Conservation (phyloP, 2,329 filamentous ascomycete genomes). For the Sporothrix sp. region DNA sequence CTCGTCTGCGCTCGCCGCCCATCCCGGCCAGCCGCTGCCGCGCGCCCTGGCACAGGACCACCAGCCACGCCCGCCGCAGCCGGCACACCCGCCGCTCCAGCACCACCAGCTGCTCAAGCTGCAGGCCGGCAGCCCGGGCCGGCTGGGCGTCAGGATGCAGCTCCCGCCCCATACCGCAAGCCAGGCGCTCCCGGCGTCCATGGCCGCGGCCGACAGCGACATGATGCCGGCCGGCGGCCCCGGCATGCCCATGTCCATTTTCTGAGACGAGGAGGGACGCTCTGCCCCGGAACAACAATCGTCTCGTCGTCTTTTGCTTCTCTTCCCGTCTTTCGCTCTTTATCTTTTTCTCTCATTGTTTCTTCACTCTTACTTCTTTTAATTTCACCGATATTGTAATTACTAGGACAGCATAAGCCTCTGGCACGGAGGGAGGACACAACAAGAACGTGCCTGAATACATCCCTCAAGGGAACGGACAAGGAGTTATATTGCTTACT, state of each 20-base stretch:
- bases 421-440: no score
- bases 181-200: background rate
- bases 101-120: background rate
- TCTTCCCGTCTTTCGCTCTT: background rate
- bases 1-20: background rate
- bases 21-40: background rate
- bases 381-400: background rate
- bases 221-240: background rate
- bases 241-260: background rate
- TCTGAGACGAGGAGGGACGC: no score
- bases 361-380: background rate
- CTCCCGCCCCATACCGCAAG: slow-evolving; percentile 1
- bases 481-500: background rate
- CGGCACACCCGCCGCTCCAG: background rate
- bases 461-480: background rate
- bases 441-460: no score
- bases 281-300: background rate
- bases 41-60: background rate
- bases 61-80: background rate
- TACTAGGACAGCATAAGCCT: no score
- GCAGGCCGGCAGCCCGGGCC: background rate
- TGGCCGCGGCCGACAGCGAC: background rate
- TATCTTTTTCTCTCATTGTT: background rate
- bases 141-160: slow-evolving; percentile 2
- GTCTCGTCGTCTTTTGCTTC: no score